Conservation (phyloP, 1,284 basidiomycete species). For the Sporisorium graminicola region DNA sequence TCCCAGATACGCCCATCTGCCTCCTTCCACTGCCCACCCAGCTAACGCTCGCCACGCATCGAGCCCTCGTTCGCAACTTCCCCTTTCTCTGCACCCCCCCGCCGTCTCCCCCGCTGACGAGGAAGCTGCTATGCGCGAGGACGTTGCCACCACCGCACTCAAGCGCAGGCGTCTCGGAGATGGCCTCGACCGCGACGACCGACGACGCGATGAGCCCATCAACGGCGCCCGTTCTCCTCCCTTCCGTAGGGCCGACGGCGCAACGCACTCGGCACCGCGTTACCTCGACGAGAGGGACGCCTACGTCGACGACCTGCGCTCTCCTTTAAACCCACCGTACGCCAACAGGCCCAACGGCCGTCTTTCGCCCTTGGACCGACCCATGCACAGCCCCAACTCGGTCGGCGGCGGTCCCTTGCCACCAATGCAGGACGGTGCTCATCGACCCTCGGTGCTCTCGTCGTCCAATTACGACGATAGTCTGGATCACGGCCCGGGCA, state of each 20-base stretch:
- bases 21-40: constrained; percentile 6
- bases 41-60: constrained; percentile 17
- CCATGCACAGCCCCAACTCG: constrained; percentile 33
- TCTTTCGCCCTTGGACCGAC: constrained; percentile 35
- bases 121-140: constrained; percentile 42
- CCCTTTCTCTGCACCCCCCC: constrained; percentile 18
- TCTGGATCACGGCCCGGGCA: constrained; percentile 32
- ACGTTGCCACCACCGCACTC: constrained; percentile 26
- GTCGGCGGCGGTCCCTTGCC: constrained; percentile 31
- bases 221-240: constrained; percentile 38
- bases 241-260: constrained; percentile 31
- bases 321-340: constrained; percentile 31
- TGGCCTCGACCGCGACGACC: constrained; percentile 35
- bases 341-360: constrained; percentile 35
- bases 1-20: constrained; percentile 31
- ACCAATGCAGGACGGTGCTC: constrained; percentile 39
- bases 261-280: constrained; percentile 28
- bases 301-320: constrained; percentile 40
- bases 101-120: constrained; percentile 13
- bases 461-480: constrained; percentile 38
- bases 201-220: constrained; percentile 32
- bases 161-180: constrained; percentile 48
- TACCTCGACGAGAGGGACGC: constrained; percentile 43
- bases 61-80: constrained; percentile 35
- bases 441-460: constrained; percentile 41